Conservation (phyloP, 2,329 filamentous ascomycete genomes). For the Juglanconis sp. region DNA sequence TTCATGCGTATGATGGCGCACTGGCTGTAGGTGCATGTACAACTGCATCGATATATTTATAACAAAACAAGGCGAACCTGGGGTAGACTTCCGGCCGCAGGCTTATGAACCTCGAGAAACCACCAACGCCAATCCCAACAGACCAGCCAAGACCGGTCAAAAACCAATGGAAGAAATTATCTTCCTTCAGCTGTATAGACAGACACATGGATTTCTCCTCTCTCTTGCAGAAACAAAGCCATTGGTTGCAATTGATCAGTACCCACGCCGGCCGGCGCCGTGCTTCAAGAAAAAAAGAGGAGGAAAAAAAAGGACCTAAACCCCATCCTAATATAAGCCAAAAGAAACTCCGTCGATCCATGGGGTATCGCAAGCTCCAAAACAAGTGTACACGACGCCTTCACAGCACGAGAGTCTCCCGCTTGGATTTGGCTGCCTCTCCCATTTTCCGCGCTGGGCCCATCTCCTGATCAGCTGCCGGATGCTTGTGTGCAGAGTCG, state of each 20-base stretch:
- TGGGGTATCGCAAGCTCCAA: constrained; percentile 17
- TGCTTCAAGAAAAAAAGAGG: background rate
- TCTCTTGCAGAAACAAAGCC: background rate
- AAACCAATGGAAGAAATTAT: constrained; percentile 3
- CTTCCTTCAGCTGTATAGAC: background rate
- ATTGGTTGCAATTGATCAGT: background rate
- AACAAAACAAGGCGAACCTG: background rate
- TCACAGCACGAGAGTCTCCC: constrained; percentile 7
- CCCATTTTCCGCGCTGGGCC: constrained; percentile 7
- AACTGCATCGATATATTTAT: constrained; percentile 10
- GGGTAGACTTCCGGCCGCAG: background rate
- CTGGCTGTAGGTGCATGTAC: constrained; percentile 6
- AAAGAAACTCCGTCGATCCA: constrained; percentile 5
- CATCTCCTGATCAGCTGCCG: constrained; percentile 3
- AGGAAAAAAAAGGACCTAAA: background rate
- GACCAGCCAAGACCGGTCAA: background rate
- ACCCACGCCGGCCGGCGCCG: background rate
- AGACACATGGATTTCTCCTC: background rate
- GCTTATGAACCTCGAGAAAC: background rate
- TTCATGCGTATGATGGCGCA: background rate
- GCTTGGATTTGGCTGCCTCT: constrained; percentile 10
- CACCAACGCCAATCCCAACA: constrained; percentile 6
- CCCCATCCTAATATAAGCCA: constrained; percentile 1
- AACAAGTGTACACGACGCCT: constrained; percentile 5
- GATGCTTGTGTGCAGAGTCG: constrained; percentile 12